phyloP scores from a whole-genome alignment of 345 rosid species.

The Kandelia obovata region DNA sequence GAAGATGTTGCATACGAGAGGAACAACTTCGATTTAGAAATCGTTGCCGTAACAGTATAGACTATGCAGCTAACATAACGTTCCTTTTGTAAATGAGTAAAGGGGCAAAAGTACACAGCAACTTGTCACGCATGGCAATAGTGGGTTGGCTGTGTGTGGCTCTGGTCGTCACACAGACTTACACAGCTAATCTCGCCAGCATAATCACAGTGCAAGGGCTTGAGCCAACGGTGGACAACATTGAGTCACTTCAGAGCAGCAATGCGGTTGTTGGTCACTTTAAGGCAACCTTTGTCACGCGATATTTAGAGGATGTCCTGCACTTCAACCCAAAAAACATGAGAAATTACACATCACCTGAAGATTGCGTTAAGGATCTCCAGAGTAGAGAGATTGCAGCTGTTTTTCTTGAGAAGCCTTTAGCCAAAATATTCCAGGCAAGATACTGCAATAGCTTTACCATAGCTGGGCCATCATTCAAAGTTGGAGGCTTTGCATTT shows the following conservation, averaged over 20 bases:
- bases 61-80: not conserved
- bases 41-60: not conserved
- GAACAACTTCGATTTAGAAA: not conserved
- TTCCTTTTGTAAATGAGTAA: not conserved
- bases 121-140: constrained; percentile 27
- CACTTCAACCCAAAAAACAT: constrained; percentile 1
- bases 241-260: constrained; percentile 11
- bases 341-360: not conserved
- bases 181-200: constrained; percentile 26
- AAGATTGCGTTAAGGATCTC: constrained; percentile 14
- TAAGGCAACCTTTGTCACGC: not conserved
- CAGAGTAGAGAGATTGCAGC: constrained; percentile 18
- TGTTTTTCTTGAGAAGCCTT: constrained; percentile 19
- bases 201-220: constrained; percentile 15
- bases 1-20: not conserved
- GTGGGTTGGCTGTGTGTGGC: constrained; percentile 26
- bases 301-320: constrained; percentile 20
- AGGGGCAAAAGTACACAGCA: constrained; percentile 25
- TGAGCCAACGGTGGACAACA: not conserved
- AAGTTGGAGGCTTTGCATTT: constrained; percentile 27
- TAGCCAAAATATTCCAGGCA: constrained; percentile 23
- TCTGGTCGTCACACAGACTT: constrained; percentile 22
- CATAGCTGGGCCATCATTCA: constrained; percentile 7
- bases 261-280: constrained; percentile 21
- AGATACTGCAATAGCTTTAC: constrained; percentile 19